Evolutionary conservation across 768 basidiomycete genomes (phyloP), one percentile per base, ranked within the genome.

Genomic region (Rhizopogon sp.): DNA sequence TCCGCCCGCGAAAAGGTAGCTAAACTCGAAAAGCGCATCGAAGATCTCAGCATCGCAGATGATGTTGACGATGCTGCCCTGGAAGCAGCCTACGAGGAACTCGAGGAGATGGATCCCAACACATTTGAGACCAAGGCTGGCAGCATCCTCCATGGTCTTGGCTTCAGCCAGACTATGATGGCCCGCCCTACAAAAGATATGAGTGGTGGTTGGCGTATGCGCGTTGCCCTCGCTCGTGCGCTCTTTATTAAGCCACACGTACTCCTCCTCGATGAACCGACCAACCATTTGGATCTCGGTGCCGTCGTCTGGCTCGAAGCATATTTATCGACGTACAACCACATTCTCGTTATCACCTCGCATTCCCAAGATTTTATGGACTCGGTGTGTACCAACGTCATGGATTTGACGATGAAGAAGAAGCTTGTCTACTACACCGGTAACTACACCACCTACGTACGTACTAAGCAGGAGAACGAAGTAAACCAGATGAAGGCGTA

Each of bases 311-410:
- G 96, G 96, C 78, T 99, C 40, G 96, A 99, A 70, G 96, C 96
- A 10, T 99, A 99, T 73, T 79, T 98, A 41, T 90, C 93, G 31
- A 97, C 93, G 33, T 99, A 99, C 76, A 97, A 96, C 75, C 96
- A 99, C 70, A 98, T 99, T 69, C 84, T 99, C 61, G 91, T 97
- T 66, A 89, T 94, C 76, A 96, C 94, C 7, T 93, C 89, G 47
- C 96, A 99, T 76, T 98, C 96, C n/a, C 91, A 93, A 69, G 96
- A 98, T 77, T 98, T 98, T 79, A 93, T 98, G 92, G 96, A 98
- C 72, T 85, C 81, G 37, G 85, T 98, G 45, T 98, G 96, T 76
- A 98, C 96, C 62, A 94, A 98, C 72, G 87, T 98, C 76, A 96
- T 98, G 90, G 96, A 98, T 65, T 77, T 98, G 56, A 95, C 93